Evolutionary conservation across 805 yeast genomes (phyloP).

Genomic region (Nakazawaea sp.): DNA sequence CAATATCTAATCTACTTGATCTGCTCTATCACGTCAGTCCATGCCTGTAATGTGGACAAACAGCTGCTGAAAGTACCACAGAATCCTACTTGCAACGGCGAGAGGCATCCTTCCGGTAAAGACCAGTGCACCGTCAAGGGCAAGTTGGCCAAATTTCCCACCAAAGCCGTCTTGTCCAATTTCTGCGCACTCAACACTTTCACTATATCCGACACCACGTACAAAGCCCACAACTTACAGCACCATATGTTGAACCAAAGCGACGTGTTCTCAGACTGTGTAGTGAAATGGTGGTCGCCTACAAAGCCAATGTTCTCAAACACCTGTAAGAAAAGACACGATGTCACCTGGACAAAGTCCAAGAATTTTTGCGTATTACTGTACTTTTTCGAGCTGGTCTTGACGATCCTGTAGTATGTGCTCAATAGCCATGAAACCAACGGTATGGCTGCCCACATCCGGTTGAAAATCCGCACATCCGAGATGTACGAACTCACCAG

Average conservation of each 20-base stretch:
- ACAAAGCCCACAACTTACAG: slow-evolving; percentile 27
- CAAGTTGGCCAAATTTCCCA: slow-evolving; percentile 25
- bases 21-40: slow-evolving; percentile 15
- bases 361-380: slow-evolving; percentile 16
- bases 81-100: slow-evolving; percentile 24
- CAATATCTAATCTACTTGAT: too few species aligned
- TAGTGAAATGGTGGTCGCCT: slow-evolving; percentile 24
- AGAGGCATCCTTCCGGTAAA: slow-evolving; percentile 24
- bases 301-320: slow-evolving; percentile 28
- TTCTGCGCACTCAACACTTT: slow-evolving; percentile 12
- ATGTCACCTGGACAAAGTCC: slow-evolving; percentile 18
- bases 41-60: slow-evolving; percentile 17
- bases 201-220: slow-evolving; percentile 24
- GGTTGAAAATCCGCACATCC: slow-evolving; percentile 27
- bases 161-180: slow-evolving; percentile 13
- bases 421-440: slow-evolving; percentile 18
- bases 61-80: slow-evolving; percentile 24
- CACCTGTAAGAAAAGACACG: slow-evolving; percentile 25
- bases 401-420: slow-evolving; percentile 10
- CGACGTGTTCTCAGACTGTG: slow-evolving; percentile 14
- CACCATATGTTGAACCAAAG: slow-evolving; percentile 25
- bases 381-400: slow-evolving; percentile 4
- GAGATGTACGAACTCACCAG: slow-evolving; percentile 24
- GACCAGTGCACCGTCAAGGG: slow-evolving; percentile 33
- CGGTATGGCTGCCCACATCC: slow-evolving; percentile 28